These are phyloP conservation scores for Plasmodium gallinaceum DNA, from an alignment of 169 alveolate genomes.

Conservation along the genomic window DNA sequence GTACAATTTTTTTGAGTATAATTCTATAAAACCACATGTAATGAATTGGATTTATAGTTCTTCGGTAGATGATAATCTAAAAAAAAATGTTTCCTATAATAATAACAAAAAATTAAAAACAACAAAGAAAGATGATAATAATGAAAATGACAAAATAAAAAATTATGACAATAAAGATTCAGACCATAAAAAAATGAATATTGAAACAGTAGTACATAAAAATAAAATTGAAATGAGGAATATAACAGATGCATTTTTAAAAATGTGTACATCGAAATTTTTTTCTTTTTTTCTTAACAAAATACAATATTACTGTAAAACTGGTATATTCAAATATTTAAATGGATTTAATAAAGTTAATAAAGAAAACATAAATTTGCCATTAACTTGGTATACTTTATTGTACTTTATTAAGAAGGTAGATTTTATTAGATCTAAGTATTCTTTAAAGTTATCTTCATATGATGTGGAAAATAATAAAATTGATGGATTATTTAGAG, in stretches of 20 bases:
- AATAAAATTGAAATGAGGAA: constrained; percentile 61
- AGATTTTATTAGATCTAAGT: constrained; percentile 70
- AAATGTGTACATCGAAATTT: constrained; percentile 48
- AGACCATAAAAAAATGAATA: not conserved
- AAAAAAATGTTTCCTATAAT: not conserved
- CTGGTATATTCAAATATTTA: constrained; percentile 71
- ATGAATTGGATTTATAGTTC: not conserved
- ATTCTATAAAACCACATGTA: constrained; percentile 3
- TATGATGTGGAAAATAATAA: constrained; percentile 20
- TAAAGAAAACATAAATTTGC: constrained; percentile 28
- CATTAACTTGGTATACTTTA: constrained; percentile 73
- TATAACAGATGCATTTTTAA: constrained; percentile 54
- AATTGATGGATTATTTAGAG: constrained; percentile 69
- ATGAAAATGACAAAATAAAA: not conserved
- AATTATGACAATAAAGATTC: not conserved
- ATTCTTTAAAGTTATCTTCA: constrained; percentile 38
- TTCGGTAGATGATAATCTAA: not conserved
- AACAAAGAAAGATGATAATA: not conserved
- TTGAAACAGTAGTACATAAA: not conserved
- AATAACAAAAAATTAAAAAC: not conserved
- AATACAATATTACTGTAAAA: constrained; percentile 73
- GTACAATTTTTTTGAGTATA: constrained; percentile 55
- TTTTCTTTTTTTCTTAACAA: constrained; percentile 69
- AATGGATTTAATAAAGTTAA: constrained; percentile 50
- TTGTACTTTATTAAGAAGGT: constrained; percentile 50